Percentiles rank a stretch among this genome's conserved stretches.
phyloP scores from a whole-genome alignment of 2,329 filamentous ascomycete genomes.

The Phialocephala sp. region DNA sequence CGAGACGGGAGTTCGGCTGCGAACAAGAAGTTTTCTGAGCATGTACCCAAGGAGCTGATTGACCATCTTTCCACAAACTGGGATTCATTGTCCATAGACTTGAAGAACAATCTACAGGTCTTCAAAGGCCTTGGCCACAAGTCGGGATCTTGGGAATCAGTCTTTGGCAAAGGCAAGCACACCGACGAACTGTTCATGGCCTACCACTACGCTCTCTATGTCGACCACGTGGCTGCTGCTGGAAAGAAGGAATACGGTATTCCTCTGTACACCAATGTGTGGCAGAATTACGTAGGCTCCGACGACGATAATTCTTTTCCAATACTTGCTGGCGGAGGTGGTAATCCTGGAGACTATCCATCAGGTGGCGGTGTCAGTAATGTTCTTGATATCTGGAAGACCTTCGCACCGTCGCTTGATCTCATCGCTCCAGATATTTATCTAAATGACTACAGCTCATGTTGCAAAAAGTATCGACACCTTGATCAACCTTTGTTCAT shows the following conservation, averaged over 20 bases:
- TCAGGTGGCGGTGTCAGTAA: conserved; percentile 52
- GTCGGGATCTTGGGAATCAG: conserved; percentile 44
- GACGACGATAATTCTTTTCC: conserved; percentile 45
- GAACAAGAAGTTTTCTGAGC: conserved; percentile 47
- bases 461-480: conserved; percentile 49
- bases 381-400: conserved; percentile 51
- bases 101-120: conserved; percentile 23
- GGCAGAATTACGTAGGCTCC: conserved; percentile 49
- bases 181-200: conserved; percentile 57
- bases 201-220: conserved; percentile 49
- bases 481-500: conserved; percentile 52
- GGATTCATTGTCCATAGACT: conserved; percentile 36
- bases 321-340: conserved; percentile 50
- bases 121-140: conserved; percentile 16
- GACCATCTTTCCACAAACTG: conserved; percentile 40
- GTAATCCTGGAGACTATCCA: conserved; percentile 52
- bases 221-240: conserved; percentile 48
- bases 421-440: conserved; percentile 56
- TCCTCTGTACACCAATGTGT: conserved; percentile 53
- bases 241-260: conserved; percentile 50
- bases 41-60: conserved; percentile 47
- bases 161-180: conserved; percentile 46
- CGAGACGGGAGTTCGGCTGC: conserved; percentile 52
- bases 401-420: conserved; percentile 50
- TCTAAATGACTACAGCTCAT: conserved; percentile 48